phyloP scores from a whole-genome alignment of 192 early-diverging fungal species.

The Globomyces pollinis-pini region DNA sequence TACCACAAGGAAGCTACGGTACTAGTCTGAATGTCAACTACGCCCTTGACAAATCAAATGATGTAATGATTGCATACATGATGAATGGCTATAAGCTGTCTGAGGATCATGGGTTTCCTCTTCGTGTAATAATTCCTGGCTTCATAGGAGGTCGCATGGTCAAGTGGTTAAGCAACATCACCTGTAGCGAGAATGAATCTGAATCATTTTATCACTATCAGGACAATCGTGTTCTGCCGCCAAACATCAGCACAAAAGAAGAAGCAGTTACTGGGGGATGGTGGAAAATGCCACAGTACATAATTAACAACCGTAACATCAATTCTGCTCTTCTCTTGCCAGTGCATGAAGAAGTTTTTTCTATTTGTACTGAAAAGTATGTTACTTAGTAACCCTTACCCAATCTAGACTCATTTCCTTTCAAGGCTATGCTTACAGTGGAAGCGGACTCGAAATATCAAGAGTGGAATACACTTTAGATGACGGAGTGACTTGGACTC shows the following conservation, averaged over 20 bases:
- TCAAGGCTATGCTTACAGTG: slow-evolving; percentile 72
- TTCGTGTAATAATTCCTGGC: slow-evolving; percentile 78
- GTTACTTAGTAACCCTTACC: neutral
- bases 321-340: slow-evolving; percentile 72
- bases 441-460: slow-evolving; percentile 63
- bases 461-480: slow-evolving; percentile 78
- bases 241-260: slow-evolving; percentile 48
- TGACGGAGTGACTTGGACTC: slow-evolving; percentile 64
- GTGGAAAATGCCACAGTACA: slow-evolving; percentile 52
- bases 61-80: slow-evolving; percentile 69
- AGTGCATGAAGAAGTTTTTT: slow-evolving; percentile 38
- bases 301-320: slow-evolving; percentile 67
- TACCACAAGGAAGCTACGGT: slow-evolving; percentile 65
- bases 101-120: slow-evolving; percentile 78
- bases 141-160: slow-evolving; percentile 78
- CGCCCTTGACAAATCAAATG: slow-evolving; percentile 57
- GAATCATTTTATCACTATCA: slow-evolving; percentile 64
- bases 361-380: slow-evolving; percentile 2
- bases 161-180: slow-evolving; percentile 68
- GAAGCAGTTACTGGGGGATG: slow-evolving; percentile 32
- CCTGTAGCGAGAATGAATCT: slow-evolving; percentile 50
- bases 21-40: slow-evolving; percentile 61
- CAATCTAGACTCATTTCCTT: neutral
- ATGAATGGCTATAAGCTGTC: slow-evolving; percentile 68
- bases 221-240: slow-evolving; percentile 81